A percentile compares a stretch with the other conserved stretches of the same genome.
These are phyloP conservation scores for Microbotryum silenes-acaulis DNA, from an alignment of 1,284 basidiomycete genomes.

Conservation along the genomic window DNA sequence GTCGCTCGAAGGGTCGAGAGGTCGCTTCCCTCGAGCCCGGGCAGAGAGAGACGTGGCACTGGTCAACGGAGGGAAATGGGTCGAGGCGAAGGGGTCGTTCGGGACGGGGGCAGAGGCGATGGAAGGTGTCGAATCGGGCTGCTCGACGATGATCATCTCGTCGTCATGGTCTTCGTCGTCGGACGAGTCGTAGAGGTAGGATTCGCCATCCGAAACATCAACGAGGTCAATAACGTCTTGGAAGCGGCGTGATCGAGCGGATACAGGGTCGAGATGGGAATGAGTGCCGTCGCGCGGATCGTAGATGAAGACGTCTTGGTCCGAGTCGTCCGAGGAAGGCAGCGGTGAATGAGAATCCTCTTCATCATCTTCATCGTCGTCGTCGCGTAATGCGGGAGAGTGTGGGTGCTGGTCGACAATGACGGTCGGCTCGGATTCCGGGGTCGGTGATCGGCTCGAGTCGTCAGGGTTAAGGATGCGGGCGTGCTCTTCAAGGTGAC, in stretches of 20 bases:
- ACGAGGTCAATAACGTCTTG: neutral
- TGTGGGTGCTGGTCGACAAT: neutral
- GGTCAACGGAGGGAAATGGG: neutral
- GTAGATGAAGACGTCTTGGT: too few relatives aligned
- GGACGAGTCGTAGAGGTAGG: neutral
- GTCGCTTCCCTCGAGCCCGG: too few relatives aligned
- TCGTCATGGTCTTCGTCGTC: neutral
- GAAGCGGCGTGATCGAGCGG: too few relatives aligned
- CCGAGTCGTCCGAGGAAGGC: neutral
- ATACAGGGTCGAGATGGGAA: too few relatives aligned
- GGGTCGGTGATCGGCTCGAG: conserved; percentile 2
- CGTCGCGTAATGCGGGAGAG: neutral
- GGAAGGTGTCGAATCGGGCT: neutral
- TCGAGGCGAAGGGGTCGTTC: neutral
- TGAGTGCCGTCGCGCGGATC: too few relatives aligned
- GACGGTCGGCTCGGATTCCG: neutral
- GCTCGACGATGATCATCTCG: neutral
- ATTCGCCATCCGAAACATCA: neutral
- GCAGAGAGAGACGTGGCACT: too few relatives aligned
- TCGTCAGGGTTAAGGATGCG: neutral
- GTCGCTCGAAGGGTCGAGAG: too few relatives aligned
- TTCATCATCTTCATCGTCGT: neutral
- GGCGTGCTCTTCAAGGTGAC: neutral
- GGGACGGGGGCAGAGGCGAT: neutral
- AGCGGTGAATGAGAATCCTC: neutral